Evolutionary conservation across 495 filamentous ascomycete genomes (phyloP).

Genomic region (Staphylotrichum tortipilum): DNA sequence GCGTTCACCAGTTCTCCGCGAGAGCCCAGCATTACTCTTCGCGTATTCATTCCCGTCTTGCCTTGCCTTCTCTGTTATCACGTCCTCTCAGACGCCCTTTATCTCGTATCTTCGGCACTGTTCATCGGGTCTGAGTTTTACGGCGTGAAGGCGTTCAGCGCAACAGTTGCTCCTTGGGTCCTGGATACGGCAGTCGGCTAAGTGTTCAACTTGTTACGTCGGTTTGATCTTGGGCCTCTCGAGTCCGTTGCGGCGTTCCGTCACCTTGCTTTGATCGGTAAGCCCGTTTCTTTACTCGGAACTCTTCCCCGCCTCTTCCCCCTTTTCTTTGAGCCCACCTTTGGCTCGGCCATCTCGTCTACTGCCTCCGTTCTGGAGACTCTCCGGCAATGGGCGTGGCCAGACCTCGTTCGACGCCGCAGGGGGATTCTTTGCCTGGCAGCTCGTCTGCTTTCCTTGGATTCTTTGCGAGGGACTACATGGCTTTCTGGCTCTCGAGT

Average conservation of each 20-base stretch:
- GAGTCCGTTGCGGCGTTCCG: conserved; percentile 12
- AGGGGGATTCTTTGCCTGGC: too few species aligned
- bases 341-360: too few species aligned
- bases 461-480: too few species aligned
- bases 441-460: too few species aligned
- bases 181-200: conserved; percentile 20
- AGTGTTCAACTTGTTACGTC: conserved; percentile 4
- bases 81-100: not conserved
- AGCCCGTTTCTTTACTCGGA: not conserved
- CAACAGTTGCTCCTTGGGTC: conserved; percentile 19
- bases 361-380: too few species aligned
- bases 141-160: conserved; percentile 19
- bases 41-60: conserved; percentile 8
- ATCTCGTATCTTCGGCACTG: conserved; percentile 15
- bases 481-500: too few species aligned
- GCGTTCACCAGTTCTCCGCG: not conserved
- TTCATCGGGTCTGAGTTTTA: conserved; percentile 19
- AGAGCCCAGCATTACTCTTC: not conserved
- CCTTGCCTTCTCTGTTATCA: conserved; percentile 8
- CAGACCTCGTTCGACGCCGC: too few species aligned
- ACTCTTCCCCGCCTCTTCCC: not conserved
- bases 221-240: conserved; percentile 8
- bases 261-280: conserved; percentile 7
- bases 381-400: too few species aligned
- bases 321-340: not conserved